Evolutionary conservation across 1,284 basidiomycete genomes (phyloP).

Genomic region (Vanrija humicola): DNA sequence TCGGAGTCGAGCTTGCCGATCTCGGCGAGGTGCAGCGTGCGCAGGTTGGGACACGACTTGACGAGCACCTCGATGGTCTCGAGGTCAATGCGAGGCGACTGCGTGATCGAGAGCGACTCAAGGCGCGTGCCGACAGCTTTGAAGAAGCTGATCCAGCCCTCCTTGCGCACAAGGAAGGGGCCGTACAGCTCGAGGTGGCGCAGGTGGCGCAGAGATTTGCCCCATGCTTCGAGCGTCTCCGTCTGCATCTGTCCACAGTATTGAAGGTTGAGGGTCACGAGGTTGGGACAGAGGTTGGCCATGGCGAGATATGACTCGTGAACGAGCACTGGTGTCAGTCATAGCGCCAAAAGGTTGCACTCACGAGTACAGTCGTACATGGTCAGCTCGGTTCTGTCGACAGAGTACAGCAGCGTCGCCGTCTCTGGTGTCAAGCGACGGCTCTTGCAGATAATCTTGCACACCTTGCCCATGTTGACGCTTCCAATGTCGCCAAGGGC

Average conservation of each 20-base stretch:
- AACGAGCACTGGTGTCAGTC: constrained; percentile 58
- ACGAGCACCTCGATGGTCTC: constrained; percentile 65
- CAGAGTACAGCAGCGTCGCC: constrained; percentile 75
- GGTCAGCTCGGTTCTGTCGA: constrained; percentile 63
- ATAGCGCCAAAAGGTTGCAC: constrained; percentile 33
- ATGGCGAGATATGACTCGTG: constrained; percentile 65
- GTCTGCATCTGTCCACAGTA: constrained; percentile 83
- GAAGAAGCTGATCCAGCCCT: constrained; percentile 76
- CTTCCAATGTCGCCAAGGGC: constrained; percentile 80
- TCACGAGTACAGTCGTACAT: constrained; percentile 89
- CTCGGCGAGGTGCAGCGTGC: constrained; percentile 71
- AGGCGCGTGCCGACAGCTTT: constrained; percentile 59
- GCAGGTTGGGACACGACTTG: constrained; percentile 60
- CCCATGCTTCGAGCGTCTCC: constrained; percentile 63
- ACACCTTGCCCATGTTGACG: constrained; percentile 74
- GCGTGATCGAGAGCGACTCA: constrained; percentile 70
- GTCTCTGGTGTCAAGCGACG: constrained; percentile 77
- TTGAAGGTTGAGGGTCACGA: constrained; percentile 71
- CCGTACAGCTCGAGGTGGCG: constrained; percentile 75
- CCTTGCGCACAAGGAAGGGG: constrained; percentile 75
- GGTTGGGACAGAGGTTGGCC: constrained; percentile 71
- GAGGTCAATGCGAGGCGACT: constrained; percentile 82
- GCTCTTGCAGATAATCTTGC: constrained; percentile 80
- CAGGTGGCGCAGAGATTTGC: constrained; percentile 62
- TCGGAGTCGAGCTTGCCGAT: constrained; percentile 67